A percentile compares a stretch with the other conserved stretches of the same genome.
Evolutionary conservation across 2,329 filamentous ascomycete species (phyloP).

Genomic region (Colletotrichum tropicale): DNA sequence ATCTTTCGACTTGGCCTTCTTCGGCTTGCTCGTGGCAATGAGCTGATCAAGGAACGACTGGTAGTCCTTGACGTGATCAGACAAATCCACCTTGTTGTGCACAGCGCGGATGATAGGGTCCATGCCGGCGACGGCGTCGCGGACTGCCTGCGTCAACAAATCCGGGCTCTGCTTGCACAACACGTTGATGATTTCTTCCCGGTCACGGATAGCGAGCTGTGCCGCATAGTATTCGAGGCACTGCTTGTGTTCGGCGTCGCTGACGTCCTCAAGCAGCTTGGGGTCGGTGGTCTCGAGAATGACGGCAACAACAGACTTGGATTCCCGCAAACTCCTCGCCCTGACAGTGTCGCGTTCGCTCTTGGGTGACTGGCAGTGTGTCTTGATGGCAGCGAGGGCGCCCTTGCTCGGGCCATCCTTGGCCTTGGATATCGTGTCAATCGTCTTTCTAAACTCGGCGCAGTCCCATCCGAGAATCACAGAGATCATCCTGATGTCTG

Average conservation of each 20-base stretch:
- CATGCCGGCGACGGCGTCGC: conserved; percentile 69
- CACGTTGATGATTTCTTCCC: conserved; percentile 70
- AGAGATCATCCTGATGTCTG: conserved; percentile 66
- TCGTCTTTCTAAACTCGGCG: conserved; percentile 69
- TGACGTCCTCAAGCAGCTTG: conserved; percentile 49
- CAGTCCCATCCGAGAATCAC: conserved; percentile 77
- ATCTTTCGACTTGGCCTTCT: conserved; percentile 29
- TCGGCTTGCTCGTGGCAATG: conserved; percentile 61
- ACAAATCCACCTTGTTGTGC: conserved; percentile 74
- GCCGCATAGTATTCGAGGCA: conserved; percentile 74
- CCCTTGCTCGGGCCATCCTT: conserved; percentile 64
- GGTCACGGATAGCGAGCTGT: conserved; percentile 73
- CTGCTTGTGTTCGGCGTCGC: conserved; percentile 64
- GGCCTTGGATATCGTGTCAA: conserved; percentile 67
- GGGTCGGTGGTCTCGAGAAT: conserved; percentile 65
- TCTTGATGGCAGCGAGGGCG: conserved; percentile 64
- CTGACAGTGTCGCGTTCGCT: conserved; percentile 65
- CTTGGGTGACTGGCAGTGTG: conserved; percentile 57
- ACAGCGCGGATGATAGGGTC: conserved; percentile 76
- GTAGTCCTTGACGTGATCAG: conserved; percentile 68
- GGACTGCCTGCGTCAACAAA: conserved; percentile 70
- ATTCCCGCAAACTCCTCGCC: conserved; percentile 52
- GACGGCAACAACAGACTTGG: conserved; percentile 67
- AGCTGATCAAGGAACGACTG: conserved; percentile 75
- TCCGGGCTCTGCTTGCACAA: conserved; percentile 75